Base-by-base conservation (phyloP, 306 rosid species). In the Malus sylvestris region DNA sequence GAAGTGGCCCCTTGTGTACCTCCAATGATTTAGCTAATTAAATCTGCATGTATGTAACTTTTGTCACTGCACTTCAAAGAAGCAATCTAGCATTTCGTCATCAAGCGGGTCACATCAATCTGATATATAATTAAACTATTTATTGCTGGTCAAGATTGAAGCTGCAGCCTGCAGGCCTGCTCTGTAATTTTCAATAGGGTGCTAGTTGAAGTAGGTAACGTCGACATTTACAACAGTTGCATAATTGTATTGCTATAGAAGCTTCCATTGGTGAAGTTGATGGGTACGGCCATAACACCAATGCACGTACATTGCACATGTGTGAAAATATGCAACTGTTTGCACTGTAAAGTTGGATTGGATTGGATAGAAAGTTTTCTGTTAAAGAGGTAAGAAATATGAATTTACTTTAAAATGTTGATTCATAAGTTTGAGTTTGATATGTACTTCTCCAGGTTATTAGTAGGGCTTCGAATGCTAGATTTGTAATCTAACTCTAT, bases 121-220 rank as follows among this genome's bases (percentile, higher is more conserved):
- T 9, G 19, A 64, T 32, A 4, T 9, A 58, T 58, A 27, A 25
- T 66, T 49, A 51, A 78, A 45, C 27, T 38, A 74, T 29, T 83
- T 53, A 33, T 70, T 59, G 23, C 10, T 19, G 70, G 58, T 61
- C 75, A 63, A 29, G n/a, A 53, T 9, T 19, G 23, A 73, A 67
- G 74, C 57, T 67, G 81, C 51, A 71, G 75, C 30, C 38, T 72
- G 67, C 67, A 49, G 29, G 67, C 66, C 66, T 22, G 22, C 14
- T 57, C 38, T n/a, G 57, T 59, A 9, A 10, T 58, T 72, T 38
- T 59, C 68, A 59, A 72, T 72, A n/a, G 52, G 1, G 45, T 55
- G 66, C 49, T 20, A 71, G 30, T 51, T 33, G 6, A 62, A 53
- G n/a, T 52, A 5, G 12, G 32, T 5, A 7, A 45, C 44, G 42